Conservation (phyloP, 805 yeast species). For the Diddensiella caesifluorescens region DNA sequence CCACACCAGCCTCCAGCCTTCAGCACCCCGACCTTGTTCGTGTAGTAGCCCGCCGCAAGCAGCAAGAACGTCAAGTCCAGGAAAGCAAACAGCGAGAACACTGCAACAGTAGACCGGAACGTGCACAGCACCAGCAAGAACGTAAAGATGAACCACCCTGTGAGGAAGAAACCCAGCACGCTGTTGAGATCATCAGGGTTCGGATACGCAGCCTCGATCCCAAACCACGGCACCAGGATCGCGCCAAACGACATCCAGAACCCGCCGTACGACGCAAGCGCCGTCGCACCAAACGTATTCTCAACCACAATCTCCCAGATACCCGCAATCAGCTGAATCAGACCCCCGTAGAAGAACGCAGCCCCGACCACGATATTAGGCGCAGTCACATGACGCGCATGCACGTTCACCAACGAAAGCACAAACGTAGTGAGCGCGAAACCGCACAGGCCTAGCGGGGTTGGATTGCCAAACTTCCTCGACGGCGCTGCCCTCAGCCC, state of each 20-base stretch:
- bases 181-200: constrained; percentile 35
- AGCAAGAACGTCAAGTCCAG: constrained; percentile 52
- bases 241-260: constrained; percentile 68
- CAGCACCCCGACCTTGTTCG: constrained; percentile 30
- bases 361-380: constrained; percentile 53
- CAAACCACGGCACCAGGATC: constrained; percentile 53
- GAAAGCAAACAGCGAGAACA: constrained; percentile 51
- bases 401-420: constrained; percentile 49
- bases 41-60: constrained; percentile 32
- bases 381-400: constrained; percentile 46
- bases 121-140: constrained; percentile 50
- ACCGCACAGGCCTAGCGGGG: constrained; percentile 57
- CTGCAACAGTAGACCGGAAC: constrained; percentile 58
- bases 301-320: constrained; percentile 61
- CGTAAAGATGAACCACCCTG: constrained; percentile 64
- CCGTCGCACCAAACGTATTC: constrained; percentile 64
- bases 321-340: constrained; percentile 56
- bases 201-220: constrained; percentile 50
- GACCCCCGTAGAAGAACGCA: constrained; percentile 61
- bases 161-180: constrained; percentile 54
- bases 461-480: constrained; percentile 60
- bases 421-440: constrained; percentile 62
- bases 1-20: constrained; percentile 64
- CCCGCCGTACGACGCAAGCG: constrained; percentile 58
- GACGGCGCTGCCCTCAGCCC: constrained; percentile 55